Evolutionary conservation across 2,329 filamentous ascomycete species (phyloP), one percentile per base, ranked within the genome.

Genomic region (Fusarium foetens): DNA sequence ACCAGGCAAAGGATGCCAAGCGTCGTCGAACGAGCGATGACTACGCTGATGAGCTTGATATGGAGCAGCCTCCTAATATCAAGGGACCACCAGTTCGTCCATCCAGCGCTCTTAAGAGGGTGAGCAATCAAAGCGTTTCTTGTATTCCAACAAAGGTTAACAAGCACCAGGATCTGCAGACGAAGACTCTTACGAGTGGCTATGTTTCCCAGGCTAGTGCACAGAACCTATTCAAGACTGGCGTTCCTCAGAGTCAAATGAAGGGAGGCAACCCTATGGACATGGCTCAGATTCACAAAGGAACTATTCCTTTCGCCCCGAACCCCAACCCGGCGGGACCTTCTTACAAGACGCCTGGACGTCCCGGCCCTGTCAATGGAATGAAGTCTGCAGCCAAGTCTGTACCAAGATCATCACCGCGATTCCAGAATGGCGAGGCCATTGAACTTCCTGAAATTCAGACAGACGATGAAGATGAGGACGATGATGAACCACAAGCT

Each of bases 361-460:
- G 91, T 23, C 86, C 88, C 29, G 85, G 82, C 31, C 80, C 80
- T 48, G 69, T 77, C 23, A 75, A 71, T 19, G 80, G 79, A 42
- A 81, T 81, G 49, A 91, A 91, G 77, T 89, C 90, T 3, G 84
- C 84, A 6, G 85, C 85, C 65, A 93, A 92, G 76, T 86, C 87
- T n/a, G 85, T 82, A 5, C 82, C 88, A 23, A 88, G 90, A 72
- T 92, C 93, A 35, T 97, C 94, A 3, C 94, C 94, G 2, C 90
- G 93, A 58, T 97, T 97, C 83, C 93, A 92, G 68, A 95, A 94
- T 75, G 94, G 95, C 68, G 96, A 99, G 66, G 89, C 89, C 57
- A 98, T 99, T 77, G 92, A 96, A 74, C 89, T 99, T 6, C 95
- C 96, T 0, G 96, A 99, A 75, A 98, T 99, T 75, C 91, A 94